Percentiles rank a stretch among this genome's conserved stretches.
Evolutionary conservation across 2,329 filamentous ascomycete species (phyloP).

Genomic region (Pseudogymnoascus sp.): DNA sequence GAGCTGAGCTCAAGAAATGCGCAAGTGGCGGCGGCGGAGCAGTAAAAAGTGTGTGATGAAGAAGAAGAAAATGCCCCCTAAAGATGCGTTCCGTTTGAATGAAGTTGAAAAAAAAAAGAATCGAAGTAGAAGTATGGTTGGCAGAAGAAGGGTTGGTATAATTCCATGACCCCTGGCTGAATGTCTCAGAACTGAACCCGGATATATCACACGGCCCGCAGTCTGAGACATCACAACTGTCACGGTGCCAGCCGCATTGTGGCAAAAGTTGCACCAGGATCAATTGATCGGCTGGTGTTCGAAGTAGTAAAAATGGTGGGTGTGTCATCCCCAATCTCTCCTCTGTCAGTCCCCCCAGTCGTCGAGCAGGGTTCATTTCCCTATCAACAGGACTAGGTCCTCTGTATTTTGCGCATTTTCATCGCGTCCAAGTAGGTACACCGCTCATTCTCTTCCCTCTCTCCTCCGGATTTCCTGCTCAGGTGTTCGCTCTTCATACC

Average conservation of each 20-base stretch:
- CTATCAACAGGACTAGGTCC: neutral
- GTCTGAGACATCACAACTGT: neutral
- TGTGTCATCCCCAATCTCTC: neutral
- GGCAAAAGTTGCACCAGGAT: neutral
- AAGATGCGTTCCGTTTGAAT: neutral
- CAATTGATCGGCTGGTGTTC: neutral
- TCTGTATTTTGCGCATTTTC: neutral
- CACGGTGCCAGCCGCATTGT: slow-evolving; percentile 7
- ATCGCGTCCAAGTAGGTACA: neutral
- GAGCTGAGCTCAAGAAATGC: neutral
- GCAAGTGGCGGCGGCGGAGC: neutral
- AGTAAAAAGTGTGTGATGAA: slow-evolving; percentile 1
- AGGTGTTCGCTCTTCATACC: slow-evolving; percentile 1
- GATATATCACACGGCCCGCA: neutral
- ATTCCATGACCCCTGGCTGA: neutral
- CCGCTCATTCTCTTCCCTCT: neutral
- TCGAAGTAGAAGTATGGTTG: slow-evolving; percentile 4
- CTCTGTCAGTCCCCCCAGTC: neutral
- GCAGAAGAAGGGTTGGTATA: slow-evolving; percentile 4
- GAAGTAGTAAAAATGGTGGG: neutral
- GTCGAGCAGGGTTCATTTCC: neutral
- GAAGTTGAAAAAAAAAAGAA: neutral
- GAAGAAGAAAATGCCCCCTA: neutral
- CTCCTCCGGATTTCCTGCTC: slow-evolving; percentile 4
- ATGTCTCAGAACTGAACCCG: neutral